Evolutionary conservation across 129 eudicot species (phyloP).

Genomic region (Pittosporum tobira): DNA sequence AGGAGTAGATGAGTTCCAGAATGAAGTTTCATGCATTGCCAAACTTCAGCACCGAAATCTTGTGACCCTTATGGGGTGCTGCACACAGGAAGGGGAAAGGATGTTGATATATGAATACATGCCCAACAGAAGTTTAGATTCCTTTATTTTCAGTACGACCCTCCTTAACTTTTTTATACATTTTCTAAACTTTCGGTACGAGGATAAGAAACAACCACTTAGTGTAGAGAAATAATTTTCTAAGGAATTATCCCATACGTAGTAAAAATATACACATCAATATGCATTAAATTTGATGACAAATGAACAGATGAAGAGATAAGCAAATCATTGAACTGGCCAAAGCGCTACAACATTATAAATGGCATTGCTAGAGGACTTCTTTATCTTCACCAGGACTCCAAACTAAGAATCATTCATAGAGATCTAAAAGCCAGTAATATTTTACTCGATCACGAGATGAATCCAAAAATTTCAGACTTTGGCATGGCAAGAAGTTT

Average conservation of each 20-base stretch:
- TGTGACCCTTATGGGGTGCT: too few relatives aligned
- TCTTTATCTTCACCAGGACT: slow-evolving; percentile 4
- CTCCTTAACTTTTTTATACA: too few relatives aligned
- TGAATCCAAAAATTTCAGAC: slow-evolving; percentile 6
- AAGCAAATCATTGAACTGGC: neutral
- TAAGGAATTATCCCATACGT: too few relatives aligned
- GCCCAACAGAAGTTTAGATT: too few relatives aligned
- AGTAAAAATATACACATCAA: too few relatives aligned
- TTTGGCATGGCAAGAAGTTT: slow-evolving; percentile 10
- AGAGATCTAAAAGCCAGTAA: slow-evolving; percentile 5
- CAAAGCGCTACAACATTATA: slow-evolving; percentile 1
- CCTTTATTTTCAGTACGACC: too few relatives aligned
- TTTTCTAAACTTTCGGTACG: too few relatives aligned
- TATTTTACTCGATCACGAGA: slow-evolving; percentile 8
- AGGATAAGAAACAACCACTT: too few relatives aligned
- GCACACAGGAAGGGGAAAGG: too few relatives aligned
- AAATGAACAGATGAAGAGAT: neutral
- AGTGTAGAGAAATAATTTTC: too few relatives aligned
- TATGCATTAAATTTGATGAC: neutral
- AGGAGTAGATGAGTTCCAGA: neutral
- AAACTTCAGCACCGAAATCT: too few relatives aligned
- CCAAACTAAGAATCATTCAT: slow-evolving; percentile 2
- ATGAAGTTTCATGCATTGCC: neutral
- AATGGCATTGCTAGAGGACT: slow-evolving; percentile 9
- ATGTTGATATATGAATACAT: too few relatives aligned